These are phyloP conservation scores for Talinum fruticosum DNA, from an alignment of 148 eudicot genomes.

Conservation along the genomic window DNA sequence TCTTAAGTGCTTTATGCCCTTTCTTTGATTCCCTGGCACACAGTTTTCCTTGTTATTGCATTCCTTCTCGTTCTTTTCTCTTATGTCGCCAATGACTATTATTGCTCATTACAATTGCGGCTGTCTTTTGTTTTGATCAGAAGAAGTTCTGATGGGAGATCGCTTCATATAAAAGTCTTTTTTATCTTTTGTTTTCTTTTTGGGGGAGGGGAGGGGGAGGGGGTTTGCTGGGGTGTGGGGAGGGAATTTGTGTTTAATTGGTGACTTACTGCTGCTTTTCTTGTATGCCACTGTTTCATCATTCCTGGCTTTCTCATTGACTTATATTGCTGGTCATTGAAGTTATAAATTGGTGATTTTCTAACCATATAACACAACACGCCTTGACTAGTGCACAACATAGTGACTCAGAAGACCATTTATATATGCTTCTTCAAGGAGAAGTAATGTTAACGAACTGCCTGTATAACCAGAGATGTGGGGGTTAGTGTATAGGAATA, in stretches of 20 bases:
- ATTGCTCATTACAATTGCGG: neutral
- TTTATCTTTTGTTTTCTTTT: neutral
- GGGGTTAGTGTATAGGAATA: neutral
- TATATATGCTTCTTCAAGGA: neutral
- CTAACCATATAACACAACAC: neutral
- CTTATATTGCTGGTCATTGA: neutral
- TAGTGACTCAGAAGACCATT: neutral
- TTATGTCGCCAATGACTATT: neutral
- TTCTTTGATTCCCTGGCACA: neutral
- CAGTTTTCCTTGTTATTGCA: too few relatives aligned
- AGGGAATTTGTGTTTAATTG: neutral
- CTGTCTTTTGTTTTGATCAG: neutral
- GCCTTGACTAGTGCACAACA: neutral
- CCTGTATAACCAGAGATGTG: neutral
- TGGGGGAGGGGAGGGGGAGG: neutral
- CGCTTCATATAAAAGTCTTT: neutral
- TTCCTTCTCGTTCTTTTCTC: neutral
- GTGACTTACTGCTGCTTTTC: neutral
- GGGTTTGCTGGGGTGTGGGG: neutral
- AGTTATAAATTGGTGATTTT: neutral
- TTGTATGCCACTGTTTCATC: neutral
- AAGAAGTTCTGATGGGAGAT: neutral
- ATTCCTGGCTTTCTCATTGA: neutral
- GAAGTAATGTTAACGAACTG: neutral
- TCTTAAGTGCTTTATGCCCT: neutral